A percentile compares a stretch with the other conserved stretches of the same genome.
Evolutionary conservation across 345 rosid species (phyloP).

Genomic region (Hirschfeldia incana): DNA sequence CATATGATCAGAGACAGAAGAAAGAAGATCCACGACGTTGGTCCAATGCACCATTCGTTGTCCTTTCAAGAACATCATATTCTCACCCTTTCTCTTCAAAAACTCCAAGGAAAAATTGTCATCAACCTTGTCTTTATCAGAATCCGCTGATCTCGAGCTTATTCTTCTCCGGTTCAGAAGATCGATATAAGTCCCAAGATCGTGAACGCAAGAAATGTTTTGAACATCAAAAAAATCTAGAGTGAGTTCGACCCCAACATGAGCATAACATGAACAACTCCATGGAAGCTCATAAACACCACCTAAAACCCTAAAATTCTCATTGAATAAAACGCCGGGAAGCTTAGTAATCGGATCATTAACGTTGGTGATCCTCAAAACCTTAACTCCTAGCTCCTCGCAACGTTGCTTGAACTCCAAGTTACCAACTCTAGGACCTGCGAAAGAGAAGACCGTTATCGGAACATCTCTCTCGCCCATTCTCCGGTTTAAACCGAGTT

Average conservation of each 20-base stretch:
- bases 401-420: slow-evolving; percentile 66
- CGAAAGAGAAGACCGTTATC: slow-evolving; percentile 71
- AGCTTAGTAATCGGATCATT: slow-evolving; percentile 83
- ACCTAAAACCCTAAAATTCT: slow-evolving; percentile 67
- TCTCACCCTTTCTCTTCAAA: slow-evolving; percentile 41
- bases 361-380: slow-evolving; percentile 63
- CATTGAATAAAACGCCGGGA: slow-evolving; percentile 78
- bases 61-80: slow-evolving; percentile 23
- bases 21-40: slow-evolving; percentile 44
- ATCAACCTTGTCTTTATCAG: not conserved
- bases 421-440: slow-evolving; percentile 92
- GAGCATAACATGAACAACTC: slow-evolving; percentile 78
- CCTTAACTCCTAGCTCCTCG: slow-evolving; percentile 75
- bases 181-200: slow-evolving; percentile 61
- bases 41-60: slow-evolving; percentile 42
- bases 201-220: slow-evolving; percentile 74
- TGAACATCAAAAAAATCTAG: slow-evolving; percentile 68
- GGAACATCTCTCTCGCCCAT: slow-evolving; percentile 32
- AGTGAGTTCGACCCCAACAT: slow-evolving; percentile 66
- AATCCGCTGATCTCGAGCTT: slow-evolving; percentile 12
- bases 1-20: slow-evolving; percentile 37
- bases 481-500: slow-evolving; percentile 55
- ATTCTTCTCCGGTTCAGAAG: slow-evolving; percentile 43
- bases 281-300: slow-evolving; percentile 66
- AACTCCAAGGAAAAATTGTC: slow-evolving; percentile 17